phyloP scores from a whole-genome alignment of 495 filamentous ascomycete genomes.

The Paragyromitra xinjiangensis region DNA sequence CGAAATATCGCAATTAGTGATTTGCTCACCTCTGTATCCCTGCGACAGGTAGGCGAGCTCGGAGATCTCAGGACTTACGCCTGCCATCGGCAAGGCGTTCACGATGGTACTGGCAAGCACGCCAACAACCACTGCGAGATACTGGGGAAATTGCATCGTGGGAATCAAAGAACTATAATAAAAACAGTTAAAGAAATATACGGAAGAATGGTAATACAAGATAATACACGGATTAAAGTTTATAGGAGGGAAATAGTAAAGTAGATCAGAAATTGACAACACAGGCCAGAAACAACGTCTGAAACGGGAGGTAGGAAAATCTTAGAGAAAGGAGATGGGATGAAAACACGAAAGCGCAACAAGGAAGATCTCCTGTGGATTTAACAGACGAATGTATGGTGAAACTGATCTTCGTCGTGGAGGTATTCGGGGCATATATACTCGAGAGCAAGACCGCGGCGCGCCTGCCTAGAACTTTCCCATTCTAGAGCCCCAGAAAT shows the following conservation, averaged over 20 bases:
- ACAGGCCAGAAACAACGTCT: background rate
- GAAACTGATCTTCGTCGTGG: slow-evolving; percentile 36
- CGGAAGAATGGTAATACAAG: slow-evolving; percentile 1
- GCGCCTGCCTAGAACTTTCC: slow-evolving; percentile 2
- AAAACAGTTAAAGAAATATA: slow-evolving; percentile 13
- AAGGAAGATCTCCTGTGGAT: slow-evolving; percentile 29
- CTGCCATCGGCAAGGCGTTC: slow-evolving; percentile 26
- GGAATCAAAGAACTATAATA: background rate
- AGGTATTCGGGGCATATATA: slow-evolving; percentile 39
- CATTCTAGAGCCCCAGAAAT: slow-evolving; percentile 6
- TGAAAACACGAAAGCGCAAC: background rate
- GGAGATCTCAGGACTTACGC: background rate
- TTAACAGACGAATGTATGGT: slow-evolving; percentile 30
- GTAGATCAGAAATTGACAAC: background rate
- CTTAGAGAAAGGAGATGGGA: background rate
- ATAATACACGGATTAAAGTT: slow-evolving; percentile 16
- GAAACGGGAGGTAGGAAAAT: background rate
- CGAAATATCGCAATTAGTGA: slow-evolving; percentile 62
- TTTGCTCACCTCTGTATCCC: slow-evolving; percentile 11
- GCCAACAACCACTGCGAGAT: slow-evolving; percentile 2
- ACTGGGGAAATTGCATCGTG: slow-evolving; percentile 24
- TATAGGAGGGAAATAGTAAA: background rate
- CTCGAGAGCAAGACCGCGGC: slow-evolving; percentile 17
- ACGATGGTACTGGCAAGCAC: slow-evolving; percentile 17
- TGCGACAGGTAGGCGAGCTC: slow-evolving; percentile 23